Percentiles rank a stretch among this genome's conserved stretches.
These are phyloP conservation scores for Glycyrrhiza uralensis DNA, from an alignment of 306 rosid genomes.

Conservation along the genomic window DNA sequence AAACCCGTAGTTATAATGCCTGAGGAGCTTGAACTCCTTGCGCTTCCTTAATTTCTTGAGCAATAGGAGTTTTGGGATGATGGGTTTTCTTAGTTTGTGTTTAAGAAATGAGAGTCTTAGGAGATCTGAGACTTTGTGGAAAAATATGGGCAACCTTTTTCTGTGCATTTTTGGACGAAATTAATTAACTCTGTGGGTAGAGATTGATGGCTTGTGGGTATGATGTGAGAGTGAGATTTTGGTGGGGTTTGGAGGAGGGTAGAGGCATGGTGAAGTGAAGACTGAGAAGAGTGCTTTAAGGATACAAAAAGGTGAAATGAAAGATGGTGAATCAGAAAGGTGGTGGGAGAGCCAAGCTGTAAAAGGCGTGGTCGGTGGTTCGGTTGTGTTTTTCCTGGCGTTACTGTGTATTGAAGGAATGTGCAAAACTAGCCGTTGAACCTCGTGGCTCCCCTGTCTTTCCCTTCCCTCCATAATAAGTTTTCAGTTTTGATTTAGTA, in stretches of 20 bases:
- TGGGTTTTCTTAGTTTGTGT: constrained; percentile 44
- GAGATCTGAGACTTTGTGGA: constrained; percentile 39
- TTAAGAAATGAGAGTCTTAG: constrained; percentile 34
- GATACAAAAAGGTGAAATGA: constrained; percentile 30
- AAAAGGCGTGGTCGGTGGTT: constrained; percentile 58
- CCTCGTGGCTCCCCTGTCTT: background rate
- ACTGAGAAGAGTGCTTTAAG: constrained; percentile 34
- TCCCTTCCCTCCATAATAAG: background rate
- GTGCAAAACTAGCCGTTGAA: constrained; percentile 59
- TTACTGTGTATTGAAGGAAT: constrained; percentile 6
- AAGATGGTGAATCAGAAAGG: background rate
- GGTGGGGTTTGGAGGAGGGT: background rate
- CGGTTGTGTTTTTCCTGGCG: constrained; percentile 43
- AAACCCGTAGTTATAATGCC: constrained; percentile 38
- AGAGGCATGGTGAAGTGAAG: background rate
- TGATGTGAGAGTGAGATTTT: background rate
- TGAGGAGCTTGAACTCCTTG: constrained; percentile 37
- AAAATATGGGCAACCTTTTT: constrained; percentile 37
- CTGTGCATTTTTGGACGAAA: constrained; percentile 41
- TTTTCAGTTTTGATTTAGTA: too few species aligned
- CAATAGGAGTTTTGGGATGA: constrained; percentile 34
- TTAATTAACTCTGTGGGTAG: too few species aligned
- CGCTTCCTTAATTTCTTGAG: constrained; percentile 30
- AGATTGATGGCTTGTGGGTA: too few species aligned
- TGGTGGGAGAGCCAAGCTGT: constrained; percentile 51